Evolutionary conservation across 192 early-diverging fungal genomes (phyloP).

Genomic region (Gigaspora rosea): DNA sequence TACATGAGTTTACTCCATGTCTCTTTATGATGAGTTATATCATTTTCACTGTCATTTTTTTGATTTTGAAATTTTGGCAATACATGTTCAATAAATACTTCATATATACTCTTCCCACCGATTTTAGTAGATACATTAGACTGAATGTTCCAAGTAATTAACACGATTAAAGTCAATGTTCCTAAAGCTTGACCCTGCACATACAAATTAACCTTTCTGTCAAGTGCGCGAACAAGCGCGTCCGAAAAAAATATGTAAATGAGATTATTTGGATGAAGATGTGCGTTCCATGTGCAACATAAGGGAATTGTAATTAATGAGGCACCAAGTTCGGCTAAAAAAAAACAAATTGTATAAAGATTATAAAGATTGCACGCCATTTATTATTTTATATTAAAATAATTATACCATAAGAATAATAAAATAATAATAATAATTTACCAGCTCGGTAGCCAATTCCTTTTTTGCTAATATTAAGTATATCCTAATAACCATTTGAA

Average conservation of each 20-base stretch:
- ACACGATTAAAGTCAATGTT: background rate
- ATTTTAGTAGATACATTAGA: background rate
- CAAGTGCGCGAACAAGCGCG: background rate
- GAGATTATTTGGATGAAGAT: slow-evolving; percentile 20
- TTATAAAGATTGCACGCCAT: no score
- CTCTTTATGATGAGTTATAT: background rate
- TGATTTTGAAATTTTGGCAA: slow-evolving; percentile 1
- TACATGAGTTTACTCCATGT: background rate
- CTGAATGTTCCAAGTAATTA: background rate
- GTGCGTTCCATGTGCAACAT: slow-evolving; percentile 14
- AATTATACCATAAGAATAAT: background rate
- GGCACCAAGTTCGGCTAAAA: slow-evolving; percentile 27
- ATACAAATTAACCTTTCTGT: slow-evolving; percentile 18
- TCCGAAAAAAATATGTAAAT: slow-evolving; percentile 25
- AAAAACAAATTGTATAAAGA: background rate
- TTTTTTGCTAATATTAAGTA: background rate
- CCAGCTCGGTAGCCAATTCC: slow-evolving; percentile 18
- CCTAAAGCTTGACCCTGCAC: slow-evolving; percentile 17
- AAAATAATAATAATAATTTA: background rate
- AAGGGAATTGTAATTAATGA: slow-evolving; percentile 15
- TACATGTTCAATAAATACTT: slow-evolving; percentile 15
- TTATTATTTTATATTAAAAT: background rate
- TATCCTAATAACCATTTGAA: background rate
- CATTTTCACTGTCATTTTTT: background rate
- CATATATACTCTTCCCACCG: background rate